Conservation (phyloP, 2,329 filamentous ascomycete species). For the Talaromyces rugulosus region DNA sequence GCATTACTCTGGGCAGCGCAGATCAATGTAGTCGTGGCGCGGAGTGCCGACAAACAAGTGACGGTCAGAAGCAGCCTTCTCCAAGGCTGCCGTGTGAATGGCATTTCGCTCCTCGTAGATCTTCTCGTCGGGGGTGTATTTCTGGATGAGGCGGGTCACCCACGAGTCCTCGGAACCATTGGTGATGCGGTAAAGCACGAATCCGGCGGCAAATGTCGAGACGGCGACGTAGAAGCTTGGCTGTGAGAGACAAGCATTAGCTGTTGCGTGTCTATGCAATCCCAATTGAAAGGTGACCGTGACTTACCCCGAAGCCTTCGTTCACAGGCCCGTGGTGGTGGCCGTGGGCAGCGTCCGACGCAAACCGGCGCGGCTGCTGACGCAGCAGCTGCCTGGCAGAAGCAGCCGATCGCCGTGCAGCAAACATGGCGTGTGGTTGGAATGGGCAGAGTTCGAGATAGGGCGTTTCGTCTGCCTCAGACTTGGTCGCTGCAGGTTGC, state of each 20-base stretch:
- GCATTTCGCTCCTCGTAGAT: conserved; percentile 54
- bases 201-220: conserved; percentile 39
- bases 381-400: conserved; percentile 31
- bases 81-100: conserved; percentile 56
- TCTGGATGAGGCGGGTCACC: conserved; percentile 49
- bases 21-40: conserved; percentile 43
- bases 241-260: conserved; percentile 23
- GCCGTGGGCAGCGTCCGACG: conserved; percentile 36
- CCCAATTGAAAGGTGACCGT: background rate
- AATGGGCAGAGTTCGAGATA: conserved; percentile 17
- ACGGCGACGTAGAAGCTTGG: conserved; percentile 45
- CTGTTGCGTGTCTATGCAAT: background rate
- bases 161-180: conserved; percentile 33
- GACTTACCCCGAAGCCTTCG: conserved; percentile 44
- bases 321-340: conserved; percentile 39
- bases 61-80: conserved; percentile 60
- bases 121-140: conserved; percentile 52
- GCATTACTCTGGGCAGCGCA: conserved; percentile 60
- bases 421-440: conserved; percentile 33
- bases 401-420: conserved; percentile 37
- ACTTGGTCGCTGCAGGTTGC: background rate
- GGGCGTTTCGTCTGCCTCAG: background rate
- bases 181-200: conserved; percentile 40
- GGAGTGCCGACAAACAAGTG: conserved; percentile 53
- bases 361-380: conserved; percentile 42